Conservation (phyloP, 345 rosid species). For the Ricinus communis region DNA sequence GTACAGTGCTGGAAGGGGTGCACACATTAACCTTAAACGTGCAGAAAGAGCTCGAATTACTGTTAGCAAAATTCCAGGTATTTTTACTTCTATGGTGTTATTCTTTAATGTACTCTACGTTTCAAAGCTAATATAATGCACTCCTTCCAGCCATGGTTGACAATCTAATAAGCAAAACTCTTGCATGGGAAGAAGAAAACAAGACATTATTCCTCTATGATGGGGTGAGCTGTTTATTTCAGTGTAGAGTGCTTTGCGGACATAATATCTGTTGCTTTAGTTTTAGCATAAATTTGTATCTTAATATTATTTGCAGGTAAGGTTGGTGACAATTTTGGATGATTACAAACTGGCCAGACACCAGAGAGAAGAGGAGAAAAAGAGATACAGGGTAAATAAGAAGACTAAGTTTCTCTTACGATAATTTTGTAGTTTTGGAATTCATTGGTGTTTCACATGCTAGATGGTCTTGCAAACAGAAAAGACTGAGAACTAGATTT, state of each 20-base stretch:
- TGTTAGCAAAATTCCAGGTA: conserved; percentile 85
- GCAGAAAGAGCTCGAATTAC: conserved; percentile 90
- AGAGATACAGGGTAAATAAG: conserved; percentile 64
- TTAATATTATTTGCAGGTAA: conserved; percentile 46
- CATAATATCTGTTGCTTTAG: neutral
- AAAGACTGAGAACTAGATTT: neutral
- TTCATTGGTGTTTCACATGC: neutral
- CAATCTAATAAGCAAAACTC: conserved; percentile 69
- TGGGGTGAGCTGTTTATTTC: conserved; percentile 57
- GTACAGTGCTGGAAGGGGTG: conserved; percentile 89
- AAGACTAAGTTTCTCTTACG: neutral
- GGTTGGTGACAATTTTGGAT: conserved; percentile 76
- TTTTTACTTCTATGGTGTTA: conserved; percentile 6
- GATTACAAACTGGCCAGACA: conserved; percentile 83
- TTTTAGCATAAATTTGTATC: neutral
- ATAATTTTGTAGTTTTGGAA: too few species aligned
- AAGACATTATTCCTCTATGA: conserved; percentile 73
- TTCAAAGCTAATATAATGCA: conserved; percentile 17
- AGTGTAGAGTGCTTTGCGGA: neutral
- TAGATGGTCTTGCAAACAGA: neutral
- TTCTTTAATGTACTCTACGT: neutral
- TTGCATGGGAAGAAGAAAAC: conserved; percentile 77
- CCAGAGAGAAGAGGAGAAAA: conserved; percentile 87
- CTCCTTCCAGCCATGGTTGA: conserved; percentile 72
- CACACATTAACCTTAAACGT: conserved; percentile 87